phyloP scores from a whole-genome alignment of 148 eudicot genomes.

The Vaccinium darrowii region DNA sequence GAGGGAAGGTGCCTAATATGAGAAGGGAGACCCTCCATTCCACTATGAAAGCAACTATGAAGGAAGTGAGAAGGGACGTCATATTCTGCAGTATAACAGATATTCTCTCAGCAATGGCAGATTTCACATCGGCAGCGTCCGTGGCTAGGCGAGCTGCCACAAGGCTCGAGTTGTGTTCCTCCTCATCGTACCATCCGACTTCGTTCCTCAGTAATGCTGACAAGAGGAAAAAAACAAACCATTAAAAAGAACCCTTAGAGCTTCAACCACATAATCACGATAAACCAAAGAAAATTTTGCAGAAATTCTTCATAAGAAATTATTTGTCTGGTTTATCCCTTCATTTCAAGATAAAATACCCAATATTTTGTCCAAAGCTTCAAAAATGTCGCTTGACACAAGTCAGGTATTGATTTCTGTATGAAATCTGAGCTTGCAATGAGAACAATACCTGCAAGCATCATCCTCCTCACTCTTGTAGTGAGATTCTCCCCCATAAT shows the following conservation, averaged over 20 bases:
- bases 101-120: slow-evolving; percentile 98
- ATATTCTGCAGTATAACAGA: slow-evolving; percentile 93
- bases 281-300: not conserved
- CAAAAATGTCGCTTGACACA: not conserved
- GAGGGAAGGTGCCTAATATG: slow-evolving; percentile 95
- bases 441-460: slow-evolving; percentile 78
- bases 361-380: not conserved
- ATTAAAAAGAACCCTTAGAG: not conserved
- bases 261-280: not conserved
- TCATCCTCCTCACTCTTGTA: slow-evolving; percentile 96
- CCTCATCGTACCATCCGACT: slow-evolving; percentile 99
- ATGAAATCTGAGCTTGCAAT: not conserved
- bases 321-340: not conserved
- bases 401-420: not conserved
- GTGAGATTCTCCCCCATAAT: slow-evolving; percentile 99
- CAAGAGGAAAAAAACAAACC: not conserved
- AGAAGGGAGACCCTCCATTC: slow-evolving; percentile 99
- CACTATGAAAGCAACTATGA: slow-evolving; percentile 93
- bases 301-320: not conserved
- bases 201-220: slow-evolving; percentile 95
- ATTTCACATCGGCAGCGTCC: slow-evolving; percentile 96
- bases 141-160: slow-evolving; percentile 90
- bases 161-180: slow-evolving; percentile 97
- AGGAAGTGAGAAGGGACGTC: slow-evolving; percentile 97
- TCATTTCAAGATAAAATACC: not conserved